Evolutionary conservation across 768 basidiomycete species (phyloP), one percentile per base, ranked within the genome.

Genomic region (Suillus cothurnatus): DNA sequence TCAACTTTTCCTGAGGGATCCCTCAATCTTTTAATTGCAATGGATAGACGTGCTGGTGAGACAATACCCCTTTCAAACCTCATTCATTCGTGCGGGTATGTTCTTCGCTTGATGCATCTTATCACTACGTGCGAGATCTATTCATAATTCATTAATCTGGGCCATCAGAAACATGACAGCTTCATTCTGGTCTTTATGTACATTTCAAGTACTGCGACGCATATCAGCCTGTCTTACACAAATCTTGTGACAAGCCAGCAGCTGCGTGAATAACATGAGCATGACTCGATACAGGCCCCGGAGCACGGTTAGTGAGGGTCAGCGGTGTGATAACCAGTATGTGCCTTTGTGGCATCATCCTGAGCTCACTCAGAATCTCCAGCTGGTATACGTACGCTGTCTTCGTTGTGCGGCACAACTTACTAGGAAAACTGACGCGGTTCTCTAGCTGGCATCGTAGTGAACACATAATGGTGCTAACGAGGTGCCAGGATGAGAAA

Each of bases 1-100:
- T 12, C 83, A 80, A 70, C 71, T 99, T 65, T 98, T 98, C 75
- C 78, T 99, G 68, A 84, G 85, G 63, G 91, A 95, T 76, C 94
- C 95, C 31, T 94, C 96, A 5, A 91, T 95, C 39, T 96, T 97
- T 75, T 95, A 67, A 73, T 4, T 17, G 49, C 47, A 64, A 8
- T 64, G 14, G 23, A 38, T 57, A 7, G 47, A 57, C 23, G 17
- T 28, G 19, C 11, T 26, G 3, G 15, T 49, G 34, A 26, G 49
- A 28, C 26, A 26, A 50, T 3, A 34, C 32, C 32, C 21, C 31
- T 53, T 53, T 53, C 28, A 49, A 49, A 34, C 6, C 5, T 34
- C 32, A 34, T 34, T 34, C 34, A 14, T 26, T 26, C 15, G 26
- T 14, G 14, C 15, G n/a, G n/a, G n/a, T 6, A 23, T 26, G 49